Evolutionary conservation across 106 monocot genomes (phyloP).

Genomic region (Acorus gramineus): DNA sequence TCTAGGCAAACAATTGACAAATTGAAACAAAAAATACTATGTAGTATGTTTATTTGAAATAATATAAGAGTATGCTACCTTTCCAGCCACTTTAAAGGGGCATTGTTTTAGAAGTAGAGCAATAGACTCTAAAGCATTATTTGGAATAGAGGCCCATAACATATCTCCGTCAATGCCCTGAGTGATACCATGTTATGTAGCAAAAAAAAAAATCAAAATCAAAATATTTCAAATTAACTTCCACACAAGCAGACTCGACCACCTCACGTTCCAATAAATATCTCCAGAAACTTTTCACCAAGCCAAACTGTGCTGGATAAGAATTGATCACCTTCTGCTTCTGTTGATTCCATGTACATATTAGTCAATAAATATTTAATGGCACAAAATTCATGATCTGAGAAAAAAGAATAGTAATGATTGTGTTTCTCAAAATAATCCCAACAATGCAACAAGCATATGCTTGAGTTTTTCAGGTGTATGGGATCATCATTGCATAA

Average conservation of each 20-base stretch:
- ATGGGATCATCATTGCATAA: too few species aligned
- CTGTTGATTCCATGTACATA: slow-evolving; percentile 24
- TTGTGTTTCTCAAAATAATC: too few species aligned
- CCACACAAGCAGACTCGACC: not conserved
- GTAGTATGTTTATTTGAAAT: too few species aligned
- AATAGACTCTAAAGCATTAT: slow-evolving; percentile 45
- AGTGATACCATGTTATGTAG: not conserved
- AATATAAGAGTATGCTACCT: slow-evolving; percentile 27
- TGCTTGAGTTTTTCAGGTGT: too few species aligned
- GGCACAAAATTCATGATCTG: too few species aligned
- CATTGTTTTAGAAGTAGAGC: slow-evolving; percentile 71
- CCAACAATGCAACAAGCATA: too few species aligned
- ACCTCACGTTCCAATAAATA: slow-evolving; percentile 72
- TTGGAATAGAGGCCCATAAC: slow-evolving; percentile 75
- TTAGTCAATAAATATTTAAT: slow-evolving; percentile 5
- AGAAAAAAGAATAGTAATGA: too few species aligned
- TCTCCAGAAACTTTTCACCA: slow-evolving; percentile 92
- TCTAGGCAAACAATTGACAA: too few species aligned
- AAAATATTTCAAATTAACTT: not conserved
- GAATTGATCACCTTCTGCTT: slow-evolving; percentile 61
- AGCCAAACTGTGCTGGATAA: slow-evolving; percentile 50
- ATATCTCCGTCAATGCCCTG: slow-evolving; percentile 68
- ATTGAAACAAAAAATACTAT: too few species aligned
- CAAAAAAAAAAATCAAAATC: slow-evolving; percentile 1
- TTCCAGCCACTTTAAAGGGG: slow-evolving; percentile 60